Conservation (phyloP, 768 basidiomycete species). For the Fomitopsis pulvina region DNA sequence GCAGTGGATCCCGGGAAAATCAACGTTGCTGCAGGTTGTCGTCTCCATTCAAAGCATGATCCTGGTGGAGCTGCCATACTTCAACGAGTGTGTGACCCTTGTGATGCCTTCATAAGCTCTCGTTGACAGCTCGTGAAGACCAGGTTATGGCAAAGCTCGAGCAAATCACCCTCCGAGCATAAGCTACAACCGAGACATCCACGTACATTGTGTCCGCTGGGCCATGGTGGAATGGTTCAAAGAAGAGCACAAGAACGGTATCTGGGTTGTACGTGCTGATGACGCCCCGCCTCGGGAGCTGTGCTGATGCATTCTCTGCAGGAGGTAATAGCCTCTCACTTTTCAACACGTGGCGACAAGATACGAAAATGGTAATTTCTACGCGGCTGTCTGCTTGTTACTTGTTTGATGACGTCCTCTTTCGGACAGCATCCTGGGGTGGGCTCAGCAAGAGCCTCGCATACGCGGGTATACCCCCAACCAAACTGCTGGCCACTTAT, state of each 20-base stretch:
- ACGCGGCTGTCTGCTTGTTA: background rate
- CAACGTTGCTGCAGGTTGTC: slow-evolving; percentile 50
- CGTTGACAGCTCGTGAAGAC: slow-evolving; percentile 26
- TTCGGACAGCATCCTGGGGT: slow-evolving; percentile 26
- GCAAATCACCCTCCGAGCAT: slow-evolving; percentile 29
- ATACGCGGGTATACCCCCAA: slow-evolving; percentile 20
- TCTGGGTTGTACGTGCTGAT: slow-evolving; percentile 37
- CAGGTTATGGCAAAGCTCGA: slow-evolving; percentile 40
- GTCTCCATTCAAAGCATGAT: slow-evolving; percentile 58
- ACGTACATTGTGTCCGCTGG: slow-evolving; percentile 40
- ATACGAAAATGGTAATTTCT: slow-evolving; percentile 36
- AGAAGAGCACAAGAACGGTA: slow-evolving; percentile 32
- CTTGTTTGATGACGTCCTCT: background rate
- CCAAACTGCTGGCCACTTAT: background rate
- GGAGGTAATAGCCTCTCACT: slow-evolving; percentile 47
- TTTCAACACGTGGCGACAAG: slow-evolving; percentile 32
- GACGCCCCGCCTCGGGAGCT: background rate
- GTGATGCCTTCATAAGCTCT: background rate
- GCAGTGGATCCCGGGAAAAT: slow-evolving; percentile 43
- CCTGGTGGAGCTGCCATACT: slow-evolving; percentile 46
- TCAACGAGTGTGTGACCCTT: slow-evolving; percentile 43
- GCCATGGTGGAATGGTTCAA: slow-evolving; percentile 49
- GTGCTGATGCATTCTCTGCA: slow-evolving; percentile 13
- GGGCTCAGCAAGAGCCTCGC: slow-evolving; percentile 24
- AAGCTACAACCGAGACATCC: slow-evolving; percentile 39